Evolutionary conservation across 805 yeast species (phyloP), one percentile per base, ranked within the genome.

Genomic region (Limtongia smithiae): DNA sequence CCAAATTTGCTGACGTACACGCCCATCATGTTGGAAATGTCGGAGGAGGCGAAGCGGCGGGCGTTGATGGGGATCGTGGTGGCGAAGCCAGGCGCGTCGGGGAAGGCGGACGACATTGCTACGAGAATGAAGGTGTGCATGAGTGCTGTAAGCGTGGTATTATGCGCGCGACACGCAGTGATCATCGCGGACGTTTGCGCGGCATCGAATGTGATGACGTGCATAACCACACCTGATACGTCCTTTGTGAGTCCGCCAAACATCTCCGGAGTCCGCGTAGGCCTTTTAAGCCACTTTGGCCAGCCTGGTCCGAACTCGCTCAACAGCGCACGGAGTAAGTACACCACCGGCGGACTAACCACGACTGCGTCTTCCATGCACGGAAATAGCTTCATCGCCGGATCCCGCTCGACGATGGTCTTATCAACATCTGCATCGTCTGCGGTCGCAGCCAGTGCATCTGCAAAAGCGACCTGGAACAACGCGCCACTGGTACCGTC

Each of bases 11-110:
- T 41, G 15, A 46, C 21, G 35, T 31, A 46, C 24, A n/a, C 33
- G 15, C 51, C 51, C 31, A 46, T 35, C 14, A 25, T 24, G 18
- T 30, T 27, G 12, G 18, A 18, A 6, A 11, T 11, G 4, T 5
- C 43, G 12, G 31, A 44, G n/a, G 41, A 21, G 27, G 25, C 24
- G 31, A 38, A 48, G n/a, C 40, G 44, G 14, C 52, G 52, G 3
- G 50, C 37, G 35, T 37, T 46, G 31, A 48, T 41, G n/a, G 52
- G 52, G n/a, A 48, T 25, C 35, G 38, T 15, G 8, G 45, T 37
- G 11, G n/a, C 35, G 15, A 44, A 48, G n/a, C 51, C 52, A 8
- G 32, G 33, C 3, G 37, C 24, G 7, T 28, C 37, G 12, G 50
- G 49, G 18, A 30, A 44, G 22, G 33, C 45, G 6, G 18, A 17